These are phyloP conservation scores for Sporothrix euskadiensis DNA, from an alignment of 2,329 filamentous ascomycete species.

Conservation along the genomic window DNA sequence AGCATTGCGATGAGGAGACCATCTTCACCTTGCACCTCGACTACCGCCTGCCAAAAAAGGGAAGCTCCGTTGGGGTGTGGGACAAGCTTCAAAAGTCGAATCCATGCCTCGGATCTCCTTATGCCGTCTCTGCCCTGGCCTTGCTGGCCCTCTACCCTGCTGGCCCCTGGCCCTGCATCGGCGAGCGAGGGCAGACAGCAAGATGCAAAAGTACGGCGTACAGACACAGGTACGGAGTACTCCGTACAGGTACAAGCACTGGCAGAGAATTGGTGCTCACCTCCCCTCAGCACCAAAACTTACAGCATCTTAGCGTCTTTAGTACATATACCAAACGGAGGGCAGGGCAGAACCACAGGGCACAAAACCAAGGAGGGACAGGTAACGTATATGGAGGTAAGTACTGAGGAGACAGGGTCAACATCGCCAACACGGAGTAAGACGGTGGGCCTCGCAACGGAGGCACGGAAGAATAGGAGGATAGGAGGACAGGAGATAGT, in stretches of 20 bases:
- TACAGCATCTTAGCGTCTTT: neutral
- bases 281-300: neutral
- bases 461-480: conserved; percentile 10
- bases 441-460: conserved; percentile 3
- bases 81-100: neutral
- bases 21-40: neutral
- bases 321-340: neutral
- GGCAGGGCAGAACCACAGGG: neutral
- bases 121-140: conserved; percentile 6
- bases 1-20: neutral
- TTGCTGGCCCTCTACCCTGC: neutral
- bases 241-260: neutral
- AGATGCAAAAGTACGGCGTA: too few species aligned
- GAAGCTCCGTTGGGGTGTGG: conserved; percentile 5
- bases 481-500: neutral
- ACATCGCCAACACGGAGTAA: neutral
- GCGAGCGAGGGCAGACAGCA: neutral
- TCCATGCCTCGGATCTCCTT: conserved; percentile 7
- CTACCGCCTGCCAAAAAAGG: conserved; percentile 2
- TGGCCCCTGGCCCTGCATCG: conserved; percentile 12
- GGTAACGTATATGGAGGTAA: neutral
- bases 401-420: neutral
- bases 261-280: neutral
- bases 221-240: too few species aligned
- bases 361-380: neutral